Evolutionary conservation across 495 filamentous ascomycete genomes (phyloP), one percentile per base, ranked within the genome.

Genomic region (Penicillium crystallinum): DNA sequence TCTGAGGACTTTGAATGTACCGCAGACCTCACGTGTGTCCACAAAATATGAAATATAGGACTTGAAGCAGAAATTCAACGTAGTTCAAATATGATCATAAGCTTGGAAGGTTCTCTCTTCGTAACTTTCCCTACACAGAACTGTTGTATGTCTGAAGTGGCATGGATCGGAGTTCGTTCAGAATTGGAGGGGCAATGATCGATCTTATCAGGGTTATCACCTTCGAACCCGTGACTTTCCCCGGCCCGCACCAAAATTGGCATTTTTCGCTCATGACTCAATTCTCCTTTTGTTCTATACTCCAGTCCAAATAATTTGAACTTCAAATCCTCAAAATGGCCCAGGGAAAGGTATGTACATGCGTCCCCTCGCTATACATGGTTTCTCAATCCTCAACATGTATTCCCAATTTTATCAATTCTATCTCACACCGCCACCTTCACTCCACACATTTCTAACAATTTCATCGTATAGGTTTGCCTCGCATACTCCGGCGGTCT

Each of bases 401-500:
- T 9, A 31, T 31, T 31, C 17, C 29, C 43, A 46, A 46, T n/a
- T 30, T 31, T 25, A 22, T 29, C 31, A 15, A 53, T 46, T n/a
- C 17, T 31, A 30, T 44, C 15, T 21, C 44, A 62, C 56, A 65
- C 62, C 62, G 59, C 62, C 46, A 62, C 38, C 33, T n/a, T n/a
- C 42, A 10, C 34, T 53, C 54, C 30, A 42, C 50, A 50, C 37
- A 40, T 41, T 25, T 38, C 49, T 52, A 57, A 41, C 59, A 57
- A 55, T 29, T 54, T 57, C 54, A 35, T 58, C 45, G 41, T 49
- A 62, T 45, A 70, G 65, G 65, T 70, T 62, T 70, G 67, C 49
- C 56, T 70, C 36, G 67, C 67, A 53, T 70, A 68, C 65, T 68
- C 65, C 49, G 68, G 68, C 65, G 85, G 85, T 53, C 77, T 89